phyloP scores from a whole-genome alignment of 306 rosid species.

The Boehmeria nivea region DNA sequence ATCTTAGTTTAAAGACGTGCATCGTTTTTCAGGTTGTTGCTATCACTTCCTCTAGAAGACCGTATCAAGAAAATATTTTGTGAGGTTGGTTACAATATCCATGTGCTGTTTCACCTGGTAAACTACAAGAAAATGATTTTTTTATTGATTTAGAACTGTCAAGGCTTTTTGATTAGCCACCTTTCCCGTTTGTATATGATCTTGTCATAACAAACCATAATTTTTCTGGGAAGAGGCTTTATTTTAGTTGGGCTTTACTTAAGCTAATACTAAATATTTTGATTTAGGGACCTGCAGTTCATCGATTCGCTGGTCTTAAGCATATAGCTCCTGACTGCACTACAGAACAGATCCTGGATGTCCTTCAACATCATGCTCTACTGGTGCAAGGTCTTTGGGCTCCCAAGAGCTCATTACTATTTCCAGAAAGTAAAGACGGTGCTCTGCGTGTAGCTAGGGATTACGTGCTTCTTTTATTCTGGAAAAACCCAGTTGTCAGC shows the following conservation, averaged over 20 bases:
- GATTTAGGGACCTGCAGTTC: constrained; percentile 58
- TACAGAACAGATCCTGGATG: constrained; percentile 44
- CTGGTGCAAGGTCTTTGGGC: constrained; percentile 75
- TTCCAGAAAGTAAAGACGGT: constrained; percentile 17
- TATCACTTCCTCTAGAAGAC: constrained; percentile 61
- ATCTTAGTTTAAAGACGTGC: constrained; percentile 4
- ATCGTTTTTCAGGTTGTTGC: constrained; percentile 54
- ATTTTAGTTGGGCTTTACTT: too few relatives aligned
- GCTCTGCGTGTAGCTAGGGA: constrained; percentile 43
- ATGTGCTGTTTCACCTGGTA: neutral
- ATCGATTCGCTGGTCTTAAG: constrained; percentile 58
- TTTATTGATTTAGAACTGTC: neutral
- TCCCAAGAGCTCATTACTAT: constrained; percentile 47
- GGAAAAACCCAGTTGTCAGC: constrained; percentile 43
- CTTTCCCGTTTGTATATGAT: neutral
- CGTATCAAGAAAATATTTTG: constrained; percentile 62
- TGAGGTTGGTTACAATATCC: constrained; percentile 59
- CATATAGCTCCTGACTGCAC: constrained; percentile 68
- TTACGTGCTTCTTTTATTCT: constrained; percentile 38
- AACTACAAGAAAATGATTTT: neutral
- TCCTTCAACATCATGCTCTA: constrained; percentile 55
- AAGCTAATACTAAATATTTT: constrained; percentile 1
- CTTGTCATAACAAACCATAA: neutral
- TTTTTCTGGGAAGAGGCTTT: neutral
- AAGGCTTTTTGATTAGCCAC: neutral